phyloP scores from a whole-genome alignment of 2,329 filamentous ascomycete species.

The Fusarium xylarioides region DNA sequence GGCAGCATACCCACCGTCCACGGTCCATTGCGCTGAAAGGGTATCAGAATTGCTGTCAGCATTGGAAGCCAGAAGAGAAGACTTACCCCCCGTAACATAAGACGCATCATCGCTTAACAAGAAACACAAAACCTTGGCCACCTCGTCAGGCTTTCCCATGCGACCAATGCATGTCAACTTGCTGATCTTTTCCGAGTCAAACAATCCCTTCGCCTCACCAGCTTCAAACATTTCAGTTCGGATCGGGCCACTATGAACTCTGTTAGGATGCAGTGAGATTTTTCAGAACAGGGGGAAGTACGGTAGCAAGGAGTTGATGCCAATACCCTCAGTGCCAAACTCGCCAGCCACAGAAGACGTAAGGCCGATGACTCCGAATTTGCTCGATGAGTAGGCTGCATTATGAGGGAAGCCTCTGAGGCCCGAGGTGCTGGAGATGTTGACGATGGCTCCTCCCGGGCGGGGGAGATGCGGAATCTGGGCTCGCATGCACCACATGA shows the following conservation, averaged over 20 bases:
- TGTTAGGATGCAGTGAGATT: rapidly evolving
- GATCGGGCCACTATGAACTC: background rate
- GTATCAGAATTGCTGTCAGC: background rate
- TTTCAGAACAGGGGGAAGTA: background rate
- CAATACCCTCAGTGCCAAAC: background rate
- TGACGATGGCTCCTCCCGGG: background rate
- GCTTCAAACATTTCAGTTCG: background rate
- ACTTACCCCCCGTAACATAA: background rate
- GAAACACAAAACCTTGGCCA: background rate
- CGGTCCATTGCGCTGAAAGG: background rate
- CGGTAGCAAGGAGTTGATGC: background rate
- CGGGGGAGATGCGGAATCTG: background rate
- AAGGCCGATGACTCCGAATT: background rate
- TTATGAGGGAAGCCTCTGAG: background rate
- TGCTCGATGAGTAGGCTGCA: background rate
- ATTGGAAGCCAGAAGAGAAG: rapidly evolving
- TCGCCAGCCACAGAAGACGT: background rate
- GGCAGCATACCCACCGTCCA: background rate
- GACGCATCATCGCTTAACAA: background rate
- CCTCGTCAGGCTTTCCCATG: background rate
- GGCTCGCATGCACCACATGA: background rate
- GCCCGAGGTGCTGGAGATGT: background rate
- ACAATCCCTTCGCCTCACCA: background rate
- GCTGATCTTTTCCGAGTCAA: background rate
- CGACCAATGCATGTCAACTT: background rate